Evolutionary conservation across 768 basidiomycete genomes (phyloP), one percentile per base, ranked within the genome.

Genomic region (Leccinum subtestaceum): DNA sequence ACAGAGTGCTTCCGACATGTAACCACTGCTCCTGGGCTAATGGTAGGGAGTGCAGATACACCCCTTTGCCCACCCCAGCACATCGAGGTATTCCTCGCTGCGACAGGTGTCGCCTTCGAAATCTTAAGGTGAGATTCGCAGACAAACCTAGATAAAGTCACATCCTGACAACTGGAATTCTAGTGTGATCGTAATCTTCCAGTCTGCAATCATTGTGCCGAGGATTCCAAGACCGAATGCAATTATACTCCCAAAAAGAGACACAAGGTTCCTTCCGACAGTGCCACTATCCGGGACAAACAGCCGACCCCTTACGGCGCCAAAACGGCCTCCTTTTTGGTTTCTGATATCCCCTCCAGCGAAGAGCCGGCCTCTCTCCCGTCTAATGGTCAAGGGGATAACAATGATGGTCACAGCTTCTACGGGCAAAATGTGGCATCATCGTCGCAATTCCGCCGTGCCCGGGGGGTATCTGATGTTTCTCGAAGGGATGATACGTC

Each of bases 211-310:
- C 83, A 87, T 59, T 89, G 87, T 57, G 75, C 63, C 4, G 72
- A 76, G 40, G 82, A 82, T 51, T 76, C 78, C 58, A 76, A 80
- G 52, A 79, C 78, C 40, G 81, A 83, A 51, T 88, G 87, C 71
- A 86, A 87, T 65, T 88, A 89, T 66, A 87, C 87, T 36, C 87
- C 87, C 9, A 88, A 89, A 74, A 87, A 86, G 63, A 75, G 85
- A 56, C 81, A 81, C 63, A 87, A 80, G 66, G 78, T 80, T 43
- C 79, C 78, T 17, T 68, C 74, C 25, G 82, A 81, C 56, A 75
- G 79, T 55, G 73, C 63, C 3, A 60, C 73, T 15, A 49, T 73
- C 45, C 69, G 71, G 36, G 77, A 79, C 58, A 72, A 74, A 56
- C 74, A 75, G 23, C 66, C 71, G 29, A 72, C 67, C 29, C 75